Conservation (phyloP, 2,329 filamentous ascomycete genomes). For the Shiraia bambusicola region DNA sequence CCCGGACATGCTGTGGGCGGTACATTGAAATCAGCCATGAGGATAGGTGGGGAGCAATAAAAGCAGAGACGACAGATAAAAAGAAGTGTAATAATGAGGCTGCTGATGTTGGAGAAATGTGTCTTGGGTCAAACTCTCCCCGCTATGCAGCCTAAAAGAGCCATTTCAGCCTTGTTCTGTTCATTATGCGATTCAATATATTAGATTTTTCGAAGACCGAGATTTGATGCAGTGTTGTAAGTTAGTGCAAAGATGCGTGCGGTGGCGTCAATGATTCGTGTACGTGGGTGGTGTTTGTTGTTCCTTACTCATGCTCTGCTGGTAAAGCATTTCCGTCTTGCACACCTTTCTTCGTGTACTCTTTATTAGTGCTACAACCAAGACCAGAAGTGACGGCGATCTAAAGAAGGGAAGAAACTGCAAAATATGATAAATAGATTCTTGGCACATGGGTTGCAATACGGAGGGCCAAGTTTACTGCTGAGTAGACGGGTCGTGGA, state of each 20-base stretch:
- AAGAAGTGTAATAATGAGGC: not conserved
- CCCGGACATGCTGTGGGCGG: conserved; percentile 23
- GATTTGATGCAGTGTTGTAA: conserved; percentile 1
- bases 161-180: conserved; percentile 3
- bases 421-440: too few relatives aligned
- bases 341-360: not conserved
- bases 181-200: conserved; percentile 11
- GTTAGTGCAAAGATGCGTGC: conserved; percentile 4
- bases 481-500: too few relatives aligned
- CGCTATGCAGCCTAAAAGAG: conserved; percentile 3
- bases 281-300: conserved; percentile 1
- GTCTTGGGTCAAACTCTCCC: not conserved
- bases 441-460: too few relatives aligned
- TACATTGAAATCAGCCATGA: conserved; percentile 28
- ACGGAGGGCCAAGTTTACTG: too few relatives aligned
- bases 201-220: conserved; percentile 1
- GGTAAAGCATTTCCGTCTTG: conserved; percentile 20
- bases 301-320: conserved; percentile 4
- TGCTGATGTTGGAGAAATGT: not conserved
- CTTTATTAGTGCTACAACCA: too few relatives aligned
- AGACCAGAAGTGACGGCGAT: too few relatives aligned
- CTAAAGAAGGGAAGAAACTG: too few relatives aligned
- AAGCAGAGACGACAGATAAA: not conserved
- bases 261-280: conserved; percentile 9
- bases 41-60: conserved; percentile 1